Percentiles rank a stretch among this genome's conserved stretches.
phyloP scores from a whole-genome alignment of 495 filamentous ascomycete genomes.

The Massariosphaeria phaeospora region DNA sequence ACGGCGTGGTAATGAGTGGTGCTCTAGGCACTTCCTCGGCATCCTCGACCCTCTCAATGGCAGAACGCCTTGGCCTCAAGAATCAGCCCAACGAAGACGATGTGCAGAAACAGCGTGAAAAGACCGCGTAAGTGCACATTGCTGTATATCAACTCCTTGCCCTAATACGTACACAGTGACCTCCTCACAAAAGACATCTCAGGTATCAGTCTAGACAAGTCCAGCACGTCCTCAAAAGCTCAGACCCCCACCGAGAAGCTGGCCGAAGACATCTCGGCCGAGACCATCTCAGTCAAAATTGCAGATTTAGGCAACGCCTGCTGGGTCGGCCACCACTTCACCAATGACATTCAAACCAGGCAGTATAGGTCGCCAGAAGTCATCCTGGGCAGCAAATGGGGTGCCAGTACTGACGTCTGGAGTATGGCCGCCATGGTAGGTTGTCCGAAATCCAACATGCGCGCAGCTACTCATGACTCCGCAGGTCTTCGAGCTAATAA shows the following conservation, averaged over 20 bases:
- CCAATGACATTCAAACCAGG: constrained; percentile 97
- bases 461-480: background rate
- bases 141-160: background rate
- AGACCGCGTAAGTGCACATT: constrained; percentile 70
- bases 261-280: constrained; percentile 52
- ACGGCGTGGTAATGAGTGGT: constrained; percentile 47
- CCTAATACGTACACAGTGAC: constrained; percentile 54
- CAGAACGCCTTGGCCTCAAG: constrained; percentile 57
- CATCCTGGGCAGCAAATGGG: constrained; percentile 95
- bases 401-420: constrained; percentile 97
- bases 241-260: constrained; percentile 44
- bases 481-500: constrained; percentile 95
- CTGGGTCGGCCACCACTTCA: constrained; percentile 98
- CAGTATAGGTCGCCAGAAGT: constrained; percentile 98
- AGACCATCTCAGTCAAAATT: constrained; percentile 97
- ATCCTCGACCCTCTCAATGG: constrained; percentile 50
- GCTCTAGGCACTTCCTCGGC: constrained; percentile 38
- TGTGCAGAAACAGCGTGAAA: constrained; percentile 79
- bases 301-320: constrained; percentile 97
- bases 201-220: constrained; percentile 86
- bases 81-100: constrained; percentile 54
- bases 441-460: background rate
- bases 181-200: constrained; percentile 87
- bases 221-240: constrained; percentile 43
- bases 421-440: constrained; percentile 98